Base-by-base conservation (phyloP, 352 stramenopile species). In the Pythium apleroticum region DNA sequence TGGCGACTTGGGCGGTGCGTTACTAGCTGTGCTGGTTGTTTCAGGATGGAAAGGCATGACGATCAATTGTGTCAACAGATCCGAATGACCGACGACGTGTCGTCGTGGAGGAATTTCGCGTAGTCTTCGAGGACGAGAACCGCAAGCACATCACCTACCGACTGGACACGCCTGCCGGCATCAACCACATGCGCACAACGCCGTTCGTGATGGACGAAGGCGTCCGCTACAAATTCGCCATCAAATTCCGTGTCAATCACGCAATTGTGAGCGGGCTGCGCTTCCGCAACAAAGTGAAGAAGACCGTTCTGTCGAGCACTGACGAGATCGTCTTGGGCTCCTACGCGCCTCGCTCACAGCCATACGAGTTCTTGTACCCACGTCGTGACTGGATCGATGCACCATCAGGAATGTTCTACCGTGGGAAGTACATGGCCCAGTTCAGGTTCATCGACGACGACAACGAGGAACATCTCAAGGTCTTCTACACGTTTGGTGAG, bases 271-370 rank as follows among this genome's bases (percentile, higher is more conserved):
- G 83, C 46, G 88, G 89, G 2, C 58, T 96, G 37, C 86, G 86
- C 41, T 97, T 96, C 72, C 72, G 74, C 48, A 96, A 96, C 68
- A 93, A 94, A 66, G 81, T 91, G 49, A 93, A 90, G 57, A 95
- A 93, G 71, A 88, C 84, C 19, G 76, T 96, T 30, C 65, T 96
- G 11, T 81, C 83, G 11, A 86, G 72, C 17, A 73, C 66, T 0
- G 89, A 96, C 57, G 80, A 95, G 71, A 80, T 97, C 43, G 83
- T 96, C 20, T 65, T 97, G 52, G 89, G 89, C 8, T 95, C 84
- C 11, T 96, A 96, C 58, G 83, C 89, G 5, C 89, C 89, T 15
- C 77, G 83, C 17, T 88, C 82, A 17, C 68, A 73, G 39, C 69
- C 74, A 20, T 93, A 97, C 66, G 79, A 91, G 48, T 97, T 97